Conservation (phyloP, 345 rosid species). For the Rhodamnia argentea region DNA sequence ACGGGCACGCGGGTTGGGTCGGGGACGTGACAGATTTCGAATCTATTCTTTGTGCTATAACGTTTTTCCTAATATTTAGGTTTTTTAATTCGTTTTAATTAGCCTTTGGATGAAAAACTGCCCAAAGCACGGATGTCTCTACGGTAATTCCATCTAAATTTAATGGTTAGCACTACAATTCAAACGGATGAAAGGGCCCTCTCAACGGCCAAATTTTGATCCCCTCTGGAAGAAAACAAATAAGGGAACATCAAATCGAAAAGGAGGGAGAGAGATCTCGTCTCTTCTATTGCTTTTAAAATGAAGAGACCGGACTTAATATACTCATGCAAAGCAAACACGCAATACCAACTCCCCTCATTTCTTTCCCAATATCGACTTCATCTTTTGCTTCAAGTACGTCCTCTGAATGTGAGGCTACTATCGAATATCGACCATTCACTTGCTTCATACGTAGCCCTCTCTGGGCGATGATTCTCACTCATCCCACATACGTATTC, state of each 20-base stretch:
- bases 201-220: conserved; percentile 36
- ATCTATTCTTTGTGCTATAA: neutral
- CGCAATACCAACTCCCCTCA: conserved; percentile 14
- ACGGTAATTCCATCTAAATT: neutral
- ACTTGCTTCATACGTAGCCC: neutral
- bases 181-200: conserved; percentile 38
- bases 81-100: neutral
- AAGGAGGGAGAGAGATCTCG: too few relatives aligned
- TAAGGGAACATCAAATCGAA: conserved; percentile 6
- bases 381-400: conserved; percentile 64
- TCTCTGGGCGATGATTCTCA: neutral
- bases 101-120: too few relatives aligned
- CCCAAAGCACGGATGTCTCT: neutral
- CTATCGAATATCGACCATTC: neutral
- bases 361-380: neutral
- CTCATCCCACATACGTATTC: neutral
- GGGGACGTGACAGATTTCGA: too few relatives aligned
- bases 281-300: conserved; percentile 7
- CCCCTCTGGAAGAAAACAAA: conserved; percentile 1
- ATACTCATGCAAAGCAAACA: conserved; percentile 16
- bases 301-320: neutral
- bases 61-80: too few relatives aligned
- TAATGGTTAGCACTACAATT: neutral
- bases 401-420: conserved; percentile 12
- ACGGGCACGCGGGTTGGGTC: too few relatives aligned